Evolutionary conservation across 176 grass and related monocot genomes (phyloP).

Genomic region (barley (Hordeum vulgare)): DNA sequence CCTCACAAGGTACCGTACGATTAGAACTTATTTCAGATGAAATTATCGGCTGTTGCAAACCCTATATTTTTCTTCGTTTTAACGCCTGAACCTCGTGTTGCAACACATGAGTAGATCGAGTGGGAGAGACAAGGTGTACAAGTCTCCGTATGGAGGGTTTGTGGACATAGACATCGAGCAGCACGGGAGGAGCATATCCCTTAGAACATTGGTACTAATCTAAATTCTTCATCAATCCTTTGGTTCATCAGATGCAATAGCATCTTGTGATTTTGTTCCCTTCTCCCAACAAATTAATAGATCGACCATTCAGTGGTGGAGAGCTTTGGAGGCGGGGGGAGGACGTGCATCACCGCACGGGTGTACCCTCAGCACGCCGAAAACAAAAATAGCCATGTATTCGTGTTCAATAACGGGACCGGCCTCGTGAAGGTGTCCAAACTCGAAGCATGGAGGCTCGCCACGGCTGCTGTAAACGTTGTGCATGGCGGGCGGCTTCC

Average conservation of each 20-base stretch:
- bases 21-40: too few species aligned
- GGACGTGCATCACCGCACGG: conserved; percentile 54
- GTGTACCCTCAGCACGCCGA: conserved; percentile 50
- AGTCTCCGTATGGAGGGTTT: conserved; percentile 58
- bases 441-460: too few species aligned
- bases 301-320: conserved; percentile 70
- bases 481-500: too few species aligned
- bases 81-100: not conserved
- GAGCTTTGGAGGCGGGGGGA: not conserved
- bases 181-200: conserved; percentile 34
- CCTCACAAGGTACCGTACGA: conserved; percentile 19
- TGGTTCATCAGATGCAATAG: not conserved
- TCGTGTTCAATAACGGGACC: too few species aligned
- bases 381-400: not conserved
- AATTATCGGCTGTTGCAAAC: not conserved
- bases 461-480: too few species aligned
- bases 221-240: not conserved
- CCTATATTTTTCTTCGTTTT: not conserved
- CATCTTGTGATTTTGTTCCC: too few species aligned
- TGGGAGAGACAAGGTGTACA: conserved; percentile 34
- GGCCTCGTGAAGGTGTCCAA: too few species aligned
- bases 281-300: conserved; percentile 19
- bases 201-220: conserved; percentile 69
- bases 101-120: conserved; percentile 24
- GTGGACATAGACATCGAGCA: conserved; percentile 22